Evolutionary conservation across 495 filamentous ascomycete genomes (phyloP), one percentile per base, ranked within the genome.

Genomic region (Friedmanniomyces simplex): DNA sequence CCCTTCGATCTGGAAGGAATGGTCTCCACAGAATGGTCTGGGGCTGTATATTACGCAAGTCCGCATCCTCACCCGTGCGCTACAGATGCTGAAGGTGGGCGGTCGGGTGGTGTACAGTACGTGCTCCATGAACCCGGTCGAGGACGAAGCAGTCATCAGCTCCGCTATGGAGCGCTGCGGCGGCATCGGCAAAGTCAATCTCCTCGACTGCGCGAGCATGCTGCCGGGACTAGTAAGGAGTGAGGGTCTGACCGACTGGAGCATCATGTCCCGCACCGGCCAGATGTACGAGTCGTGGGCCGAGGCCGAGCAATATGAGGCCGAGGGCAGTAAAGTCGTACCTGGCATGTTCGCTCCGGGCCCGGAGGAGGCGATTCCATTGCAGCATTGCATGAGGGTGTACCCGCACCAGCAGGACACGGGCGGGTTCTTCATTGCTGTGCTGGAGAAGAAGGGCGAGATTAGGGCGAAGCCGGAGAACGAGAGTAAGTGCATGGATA

Each of bases 371-470:
- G 51, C 60, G 13, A 74, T 96, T n/a, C 88, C 89, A 5, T 78
- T 96, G 0, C 87, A 96, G 60, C 80, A 85, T 41, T 95, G 90
- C 71, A 89, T 96, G 78, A 79, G 93, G 57, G 79, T 99, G 14
- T 99, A 99, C 67, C 85, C 89, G 25, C 91, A 99, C 69, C 76
- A 88, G 59, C 94, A 97, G 71, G 89, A 99, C 65, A 97, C 93
- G 42, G 93, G 93, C 55, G 89, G 83, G 24, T 99, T 99, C 77
- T 99, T 97, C 74, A 95, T 99, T 66, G 81, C 89, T 0, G 88
- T 96, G 2, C 74, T 99, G 24, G 87, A 95, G 72, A 99, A 99
- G 77, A 81, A 80, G 61, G 76, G 77, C 8, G 94, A 97, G 64
- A 95, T 97, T 69, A 84, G 80, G 61, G 84, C 88, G 1, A 87